Evolutionary conservation across 495 filamentous ascomycete species (phyloP).

Genomic region (Neurospora sp.): DNA sequence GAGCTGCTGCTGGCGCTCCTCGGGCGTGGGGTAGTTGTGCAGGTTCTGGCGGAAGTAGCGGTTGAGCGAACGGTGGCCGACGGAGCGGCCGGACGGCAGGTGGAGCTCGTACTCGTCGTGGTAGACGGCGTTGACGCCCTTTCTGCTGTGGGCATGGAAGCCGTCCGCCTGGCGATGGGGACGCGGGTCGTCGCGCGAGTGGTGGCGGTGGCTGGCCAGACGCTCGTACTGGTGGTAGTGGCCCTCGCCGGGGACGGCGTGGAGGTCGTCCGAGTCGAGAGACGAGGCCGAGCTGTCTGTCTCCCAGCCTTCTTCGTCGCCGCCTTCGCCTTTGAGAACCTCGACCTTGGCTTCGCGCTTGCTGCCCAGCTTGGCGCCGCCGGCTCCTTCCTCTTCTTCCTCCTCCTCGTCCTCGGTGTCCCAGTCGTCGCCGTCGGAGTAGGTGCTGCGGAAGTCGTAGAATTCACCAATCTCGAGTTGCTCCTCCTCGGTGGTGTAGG

Average conservation of each 20-base stretch:
- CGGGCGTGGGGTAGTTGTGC: constrained; percentile 61
- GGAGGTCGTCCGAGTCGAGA: constrained; percentile 65
- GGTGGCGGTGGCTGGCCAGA: constrained; percentile 53
- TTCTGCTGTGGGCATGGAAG: constrained; percentile 62
- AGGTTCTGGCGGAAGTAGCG: constrained; percentile 90
- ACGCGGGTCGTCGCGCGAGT: constrained; percentile 51
- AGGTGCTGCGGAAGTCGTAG: constrained; percentile 94
- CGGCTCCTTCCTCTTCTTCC: constrained; percentile 41
- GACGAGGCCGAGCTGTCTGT: constrained; percentile 81
- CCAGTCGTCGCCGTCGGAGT: constrained; percentile 57
- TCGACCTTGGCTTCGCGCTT: constrained; percentile 37
- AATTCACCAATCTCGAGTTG: constrained; percentile 94
- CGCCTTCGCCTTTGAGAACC: constrained; percentile 15
- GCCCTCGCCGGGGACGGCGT: constrained; percentile 57
- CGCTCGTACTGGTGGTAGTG: constrained; percentile 49
- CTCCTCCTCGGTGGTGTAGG: constrained; percentile 79
- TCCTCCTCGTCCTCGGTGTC: constrained; percentile 61
- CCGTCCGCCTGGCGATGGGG: constrained; percentile 60
- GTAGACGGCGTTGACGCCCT: constrained; percentile 58
- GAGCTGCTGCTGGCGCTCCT: constrained; percentile 51
- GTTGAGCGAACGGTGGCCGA: constrained; percentile 78
- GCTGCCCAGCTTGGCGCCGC: constrained; percentile 48
- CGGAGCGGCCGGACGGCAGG: constrained; percentile 81
- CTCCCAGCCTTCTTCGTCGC: constrained; percentile 56
- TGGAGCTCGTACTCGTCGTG: constrained; percentile 89